Evolutionary conservation across 305 asterid species (phyloP).

Genomic region (Solanum aculeatissimum): DNA sequence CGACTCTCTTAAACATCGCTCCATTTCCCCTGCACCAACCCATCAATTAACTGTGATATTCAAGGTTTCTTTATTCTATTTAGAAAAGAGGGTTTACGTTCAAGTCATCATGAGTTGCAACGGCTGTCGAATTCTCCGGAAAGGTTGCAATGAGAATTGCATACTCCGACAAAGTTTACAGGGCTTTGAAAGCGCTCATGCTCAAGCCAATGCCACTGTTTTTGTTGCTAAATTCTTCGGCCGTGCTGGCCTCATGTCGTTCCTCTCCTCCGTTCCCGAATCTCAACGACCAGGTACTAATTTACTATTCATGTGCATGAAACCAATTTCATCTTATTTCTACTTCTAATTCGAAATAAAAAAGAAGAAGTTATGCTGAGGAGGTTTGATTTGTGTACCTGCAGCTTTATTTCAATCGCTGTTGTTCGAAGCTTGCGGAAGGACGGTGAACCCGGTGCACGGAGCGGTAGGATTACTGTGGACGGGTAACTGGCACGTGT

Average conservation of each 20-base stretch:
- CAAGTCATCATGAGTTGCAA: slow-evolving; percentile 46
- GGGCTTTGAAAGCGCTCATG: slow-evolving; percentile 33
- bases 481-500: slow-evolving; percentile 64
- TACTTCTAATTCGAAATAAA: not conserved
- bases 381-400: not conserved
- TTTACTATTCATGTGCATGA: not conserved
- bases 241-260: slow-evolving; percentile 69
- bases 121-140: slow-evolving; percentile 63
- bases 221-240: slow-evolving; percentile 77
- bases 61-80: not conserved
- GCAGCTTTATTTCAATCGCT: slow-evolving; percentile 63
- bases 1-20: not conserved
- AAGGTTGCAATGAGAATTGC: slow-evolving; percentile 65
- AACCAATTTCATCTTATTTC: not conserved
- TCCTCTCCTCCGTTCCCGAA: slow-evolving; percentile 47
- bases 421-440: slow-evolving; percentile 59
- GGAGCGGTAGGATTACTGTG: slow-evolving; percentile 56
- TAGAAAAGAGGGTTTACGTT: not conserved
- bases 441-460: slow-evolving; percentile 65
- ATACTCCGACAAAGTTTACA: slow-evolving; percentile 47
- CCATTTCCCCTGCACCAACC: not conserved
- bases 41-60: not conserved
- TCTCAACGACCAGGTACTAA: slow-evolving; percentile 51
- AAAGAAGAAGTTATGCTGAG: not conserved
- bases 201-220: slow-evolving; percentile 66